Percentiles rank a stretch among this genome's conserved stretches.
Conservation (phyloP, 306 rosid species). For the Trifolium fragiferum region DNA sequence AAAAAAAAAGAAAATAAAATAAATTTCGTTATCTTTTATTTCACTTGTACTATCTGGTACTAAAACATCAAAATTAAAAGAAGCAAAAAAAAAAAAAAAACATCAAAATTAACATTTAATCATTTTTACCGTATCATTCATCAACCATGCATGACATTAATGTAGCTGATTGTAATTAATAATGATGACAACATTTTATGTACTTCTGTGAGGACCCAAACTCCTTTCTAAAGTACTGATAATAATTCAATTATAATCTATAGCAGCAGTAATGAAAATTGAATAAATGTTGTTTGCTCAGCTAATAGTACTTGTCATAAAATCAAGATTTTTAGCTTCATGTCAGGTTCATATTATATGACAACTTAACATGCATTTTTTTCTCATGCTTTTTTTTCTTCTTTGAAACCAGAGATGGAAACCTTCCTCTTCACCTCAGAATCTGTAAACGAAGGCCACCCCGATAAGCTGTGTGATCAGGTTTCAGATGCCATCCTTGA, state of each 20-base stretch:
- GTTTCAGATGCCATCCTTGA: slow-evolving; percentile 86
- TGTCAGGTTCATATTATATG: background rate
- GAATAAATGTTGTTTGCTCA: background rate
- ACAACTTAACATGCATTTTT: slow-evolving; percentile 26
- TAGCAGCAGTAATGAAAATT: slow-evolving; percentile 2
- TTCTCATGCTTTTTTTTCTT: background rate
- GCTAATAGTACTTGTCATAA: background rate
- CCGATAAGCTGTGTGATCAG: slow-evolving; percentile 86
- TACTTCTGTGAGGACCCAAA: background rate
- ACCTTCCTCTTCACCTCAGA: slow-evolving; percentile 85
- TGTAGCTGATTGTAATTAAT: background rate
- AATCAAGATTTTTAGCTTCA: slow-evolving; percentile 17
- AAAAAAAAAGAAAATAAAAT: too few species aligned
- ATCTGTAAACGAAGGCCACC: slow-evolving; percentile 89
- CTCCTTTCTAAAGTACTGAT: slow-evolving; percentile 3
- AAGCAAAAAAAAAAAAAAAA: too few species aligned
- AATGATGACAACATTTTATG: background rate
- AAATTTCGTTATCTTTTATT: too few species aligned
- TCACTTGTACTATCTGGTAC: too few species aligned
- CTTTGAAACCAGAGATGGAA: slow-evolving; percentile 59
- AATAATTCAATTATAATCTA: background rate
- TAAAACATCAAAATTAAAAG: background rate
- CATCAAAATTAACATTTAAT: background rate
- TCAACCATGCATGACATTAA: background rate
- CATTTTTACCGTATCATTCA: background rate